These are phyloP conservation scores for Fusarium siculi DNA, from an alignment of 2,329 filamentous ascomycete genomes.

Conservation along the genomic window DNA sequence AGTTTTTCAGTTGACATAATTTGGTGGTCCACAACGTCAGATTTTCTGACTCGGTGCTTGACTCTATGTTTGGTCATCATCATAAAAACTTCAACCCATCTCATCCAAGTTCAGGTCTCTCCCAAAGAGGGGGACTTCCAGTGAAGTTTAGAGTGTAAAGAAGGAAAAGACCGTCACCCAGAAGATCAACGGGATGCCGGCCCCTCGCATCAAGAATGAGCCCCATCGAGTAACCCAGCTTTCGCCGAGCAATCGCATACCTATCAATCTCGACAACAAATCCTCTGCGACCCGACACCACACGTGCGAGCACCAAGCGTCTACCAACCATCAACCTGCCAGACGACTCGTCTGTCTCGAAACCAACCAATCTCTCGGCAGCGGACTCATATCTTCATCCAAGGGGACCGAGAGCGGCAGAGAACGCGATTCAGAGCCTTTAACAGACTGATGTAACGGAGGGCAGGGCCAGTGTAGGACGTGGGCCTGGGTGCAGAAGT, in stretches of 20 bases:
- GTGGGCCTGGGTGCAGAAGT: slow-evolving; percentile 72
- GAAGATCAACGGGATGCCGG: slow-evolving; percentile 40
- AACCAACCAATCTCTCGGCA: slow-evolving; percentile 42
- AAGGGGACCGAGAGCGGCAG: slow-evolving; percentile 59
- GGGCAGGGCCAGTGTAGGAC: slow-evolving; percentile 54
- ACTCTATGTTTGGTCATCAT: slow-evolving; percentile 96
- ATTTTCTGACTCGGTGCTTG: slow-evolving; percentile 85
- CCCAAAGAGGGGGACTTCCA: slow-evolving; percentile 52
- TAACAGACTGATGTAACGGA: slow-evolving; percentile 56
- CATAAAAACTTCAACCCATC: slow-evolving; percentile 71
- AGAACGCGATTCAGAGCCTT: slow-evolving; percentile 36
- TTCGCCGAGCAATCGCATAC: slow-evolving; percentile 90
- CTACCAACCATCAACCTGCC: slow-evolving; percentile 54
- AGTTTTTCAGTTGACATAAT: slow-evolving; percentile 49
- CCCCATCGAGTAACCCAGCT: slow-evolving; percentile 98
- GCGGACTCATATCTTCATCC: slow-evolving; percentile 93
- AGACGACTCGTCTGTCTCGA: slow-evolving; percentile 14
- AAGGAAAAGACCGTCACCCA: slow-evolving; percentile 41
- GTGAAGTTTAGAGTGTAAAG: slow-evolving; percentile 54
- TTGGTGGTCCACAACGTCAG: slow-evolving; percentile 48
- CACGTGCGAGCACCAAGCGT: slow-evolving; percentile 58
- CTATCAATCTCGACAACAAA: slow-evolving; percentile 95
- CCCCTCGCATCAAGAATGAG: slow-evolving; percentile 99
- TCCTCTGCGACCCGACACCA: slow-evolving; percentile 62
- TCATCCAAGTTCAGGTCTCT: slow-evolving; percentile 28